Evolutionary conservation across 2,329 filamentous ascomycete genomes (phyloP), one percentile per base, ranked within the genome.

Genomic region (Botrytis squamosa): DNA sequence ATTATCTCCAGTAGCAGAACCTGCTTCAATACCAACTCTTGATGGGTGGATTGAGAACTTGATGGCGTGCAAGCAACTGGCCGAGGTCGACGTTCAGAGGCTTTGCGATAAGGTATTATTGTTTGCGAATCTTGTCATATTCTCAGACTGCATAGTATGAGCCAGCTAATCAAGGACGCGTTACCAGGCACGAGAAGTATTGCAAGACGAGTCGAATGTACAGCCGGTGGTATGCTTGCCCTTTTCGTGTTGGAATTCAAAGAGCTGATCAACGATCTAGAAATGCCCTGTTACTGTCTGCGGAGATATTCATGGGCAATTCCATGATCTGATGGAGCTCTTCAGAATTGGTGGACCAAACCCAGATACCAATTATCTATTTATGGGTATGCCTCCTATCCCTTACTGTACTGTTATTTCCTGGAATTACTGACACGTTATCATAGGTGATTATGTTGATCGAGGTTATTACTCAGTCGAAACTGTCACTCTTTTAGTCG

Each of bases 201-300:
- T 99, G 79, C 94, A 97, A 85, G 94, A 97, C 71, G 96, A 99
- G 86, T 98, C 95, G 73, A 99, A 99, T 82, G 96, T 99, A 77
- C 96, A 99, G 86, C 96, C 96, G 83, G 96, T 99, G 85, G 95
- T 98, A 93, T 81, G 89, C 84, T 77, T 65, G 49, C 22, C 55
- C 69, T 73, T 44, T 44, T 55, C 44, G 49, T 55, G 46, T 77
- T 75, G 82, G 83, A 79, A 82, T 79, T 59, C 70, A 72, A 67
- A 72, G n/a, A 69, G 71, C 76, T 80, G 72, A 80, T 75, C 59
- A 33, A 40, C 10, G 66, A 49, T 69, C 72, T 79, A 95, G 92
- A 98, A 98, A 95, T 98, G 95, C 83, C 96, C 96, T 63, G 96
- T 98, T 78, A 99, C 96, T 73, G 96, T 99, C 76, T 98, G 96